Base-by-base conservation (phyloP, 2,329 filamentous ascomycete species). In the Polychaeton citri region DNA sequence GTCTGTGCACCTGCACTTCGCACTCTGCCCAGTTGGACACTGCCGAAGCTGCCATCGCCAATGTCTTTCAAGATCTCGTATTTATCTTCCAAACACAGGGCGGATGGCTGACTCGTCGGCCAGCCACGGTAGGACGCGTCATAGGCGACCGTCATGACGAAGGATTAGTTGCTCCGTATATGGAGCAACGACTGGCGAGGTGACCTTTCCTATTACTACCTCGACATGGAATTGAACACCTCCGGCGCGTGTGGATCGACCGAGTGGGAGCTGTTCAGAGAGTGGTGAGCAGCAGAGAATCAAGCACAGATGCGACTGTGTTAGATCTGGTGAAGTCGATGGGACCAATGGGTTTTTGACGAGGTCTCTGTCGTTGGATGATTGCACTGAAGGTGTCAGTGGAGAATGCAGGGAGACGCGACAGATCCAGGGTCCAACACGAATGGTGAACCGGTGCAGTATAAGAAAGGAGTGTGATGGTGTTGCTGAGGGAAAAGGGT, bases 31-130 rank as follows among this genome's bases (percentile, higher is more conserved):
- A 98, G 71, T 40, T 83, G 81, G 45, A 98, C 90, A 56, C 86
- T 96, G 40, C 90, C 90, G 58, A 98, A 98, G 65, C 90, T 96
- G 48, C 90, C 90, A 75, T 98, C 90, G 34, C 90, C 90, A 58
- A 98, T 92, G 55, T 98, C 90, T 64, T 96, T 98, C 57, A 98
- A 67, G 37, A 98, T 79, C 62, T 98, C 88, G 58, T 95, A 98
- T 49, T 87, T 79, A 57, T 98, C 90, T 58, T 95, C 87, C 36
- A 98, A 75, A 36, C 63, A 79, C 52, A 55, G 39, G 41, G 68
- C 61, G 16, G 59, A 63, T 56, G 63, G 70, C 53, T 58, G 67
- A 46, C 58, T 59, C 44, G 59, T 65, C 21, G 54, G 44, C 48
- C 75, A 72, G 59, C 74, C 74, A 57, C 81, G 74, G 51, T 78